Base-by-base conservation (phyloP, 2,329 filamentous ascomycete genomes). In the Fusarium buharicum region DNA sequence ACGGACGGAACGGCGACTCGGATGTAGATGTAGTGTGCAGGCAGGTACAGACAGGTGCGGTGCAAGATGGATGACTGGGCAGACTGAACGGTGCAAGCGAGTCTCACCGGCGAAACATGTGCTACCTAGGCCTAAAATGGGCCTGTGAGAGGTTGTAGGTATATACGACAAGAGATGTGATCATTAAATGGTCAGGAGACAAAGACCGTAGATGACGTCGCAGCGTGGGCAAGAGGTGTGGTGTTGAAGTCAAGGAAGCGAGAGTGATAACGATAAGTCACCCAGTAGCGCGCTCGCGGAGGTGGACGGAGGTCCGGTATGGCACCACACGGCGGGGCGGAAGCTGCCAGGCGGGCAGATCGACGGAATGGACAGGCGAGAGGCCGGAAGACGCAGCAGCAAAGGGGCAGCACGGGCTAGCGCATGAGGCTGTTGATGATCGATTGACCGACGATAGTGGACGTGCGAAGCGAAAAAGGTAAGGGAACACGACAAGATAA, bases 51-150 rank as follows among this genome's bases (percentile, higher is more conserved):
- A 14, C 30, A 33, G 14, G 43, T 56, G 56, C 44, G 50, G 46
- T 67, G 65, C 46, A 65, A 62, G 18, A 59, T 57, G 59, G 49
- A 41, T 38, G 60, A 59, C 6, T 24, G 22, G 22, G 22, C 22
- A 24, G 22, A 24, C 22, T 24, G 22, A 8, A 65, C 50, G 49
- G 52, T 59, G 61, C 60, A 68, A 64, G 66, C 50, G 59, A 66
- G 66, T 71, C 69, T 71, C 69, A 71, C 69, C 69, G 40, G 58
- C 67, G 60, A 68, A 71, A 63, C 69, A 71, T 71, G 66, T 71
- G 61, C 67, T 69, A 71, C 66, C 63, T 53, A 63, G 66, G 66
- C 56, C 51, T 46, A 31, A 45, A 50, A 56, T 34, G 59, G 59
- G 50, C 59, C 62, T 59, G 62, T 51, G 46, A 44, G 48, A 53